Percentiles rank a stretch among this genome's conserved stretches.
These are phyloP conservation scores for Neurospora africana DNA, from an alignment of 495 filamentous ascomycete species.

Conservation along the genomic window DNA sequence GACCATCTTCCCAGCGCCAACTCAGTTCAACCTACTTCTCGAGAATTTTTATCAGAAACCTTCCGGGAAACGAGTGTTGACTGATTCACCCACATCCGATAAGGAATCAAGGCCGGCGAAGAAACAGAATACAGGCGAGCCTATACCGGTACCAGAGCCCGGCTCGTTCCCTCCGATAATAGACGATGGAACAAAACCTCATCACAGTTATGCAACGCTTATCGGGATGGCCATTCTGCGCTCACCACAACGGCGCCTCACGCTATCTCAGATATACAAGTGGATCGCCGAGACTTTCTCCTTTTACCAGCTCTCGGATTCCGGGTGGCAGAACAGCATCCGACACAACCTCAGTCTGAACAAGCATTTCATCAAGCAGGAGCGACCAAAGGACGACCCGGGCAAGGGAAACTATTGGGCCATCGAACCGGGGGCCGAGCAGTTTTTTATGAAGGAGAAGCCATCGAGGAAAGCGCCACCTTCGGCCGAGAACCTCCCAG, in stretches of 20 bases:
- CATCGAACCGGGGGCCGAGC: slow-evolving; percentile 79
- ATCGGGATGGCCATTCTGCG: slow-evolving; percentile 96
- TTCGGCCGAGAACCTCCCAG: slow-evolving; percentile 35
- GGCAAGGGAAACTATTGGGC: slow-evolving; percentile 99
- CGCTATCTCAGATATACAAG: slow-evolving; percentile 95
- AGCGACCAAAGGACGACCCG: slow-evolving; percentile 92
- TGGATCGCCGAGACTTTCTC: slow-evolving; percentile 94
- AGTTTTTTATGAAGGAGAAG: slow-evolving; percentile 82
- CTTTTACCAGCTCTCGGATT: slow-evolving; percentile 72
- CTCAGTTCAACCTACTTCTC: slow-evolving; percentile 37
- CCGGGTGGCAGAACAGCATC: slow-evolving; percentile 98
- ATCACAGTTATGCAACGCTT: slow-evolving; percentile 85
- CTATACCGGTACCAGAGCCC: slow-evolving; percentile 61
- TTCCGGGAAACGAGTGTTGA: slow-evolving; percentile 53
- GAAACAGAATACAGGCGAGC: slow-evolving; percentile 43
- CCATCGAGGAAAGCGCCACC: slow-evolving; percentile 39
- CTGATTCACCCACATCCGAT: slow-evolving; percentile 57
- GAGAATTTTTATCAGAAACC: slow-evolving; percentile 49
- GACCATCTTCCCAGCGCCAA: slow-evolving; percentile 37
- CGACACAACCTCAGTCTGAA: slow-evolving; percentile 96
- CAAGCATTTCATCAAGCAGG: slow-evolving; percentile 93
- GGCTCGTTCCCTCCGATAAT: slow-evolving; percentile 68
- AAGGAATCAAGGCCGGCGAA: slow-evolving; percentile 58
- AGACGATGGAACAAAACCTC: slow-evolving; percentile 84
- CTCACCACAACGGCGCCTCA: slow-evolving; percentile 71